A percentile compares a stretch with the other conserved stretches of the same genome.
These are phyloP conservation scores for Myxozyma monticola DNA, from an alignment of 805 yeast genomes.

Conservation along the genomic window DNA sequence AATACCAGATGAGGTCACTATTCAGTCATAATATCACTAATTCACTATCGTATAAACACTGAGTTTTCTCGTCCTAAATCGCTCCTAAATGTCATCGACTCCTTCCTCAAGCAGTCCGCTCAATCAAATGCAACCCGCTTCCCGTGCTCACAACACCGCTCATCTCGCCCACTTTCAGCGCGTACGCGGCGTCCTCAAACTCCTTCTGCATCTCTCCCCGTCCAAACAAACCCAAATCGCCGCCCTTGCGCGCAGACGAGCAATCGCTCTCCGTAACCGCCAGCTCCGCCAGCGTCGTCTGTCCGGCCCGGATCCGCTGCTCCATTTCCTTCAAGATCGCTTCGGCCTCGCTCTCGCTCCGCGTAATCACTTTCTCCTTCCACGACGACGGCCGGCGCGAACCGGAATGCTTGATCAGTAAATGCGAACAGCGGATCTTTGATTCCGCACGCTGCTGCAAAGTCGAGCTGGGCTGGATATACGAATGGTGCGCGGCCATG, in stretches of 20 bases:
- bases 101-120: slow-evolving; percentile 66
- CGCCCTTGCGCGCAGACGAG: slow-evolving; percentile 79
- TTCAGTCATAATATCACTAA: neutral
- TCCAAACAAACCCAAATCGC: slow-evolving; percentile 88
- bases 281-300: slow-evolving; percentile 62
- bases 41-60: neutral
- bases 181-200: slow-evolving; percentile 86
- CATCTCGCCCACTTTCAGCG: slow-evolving; percentile 75
- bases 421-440: slow-evolving; percentile 76
- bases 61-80: too few relatives aligned
- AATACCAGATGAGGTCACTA: too few relatives aligned
- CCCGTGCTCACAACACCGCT: slow-evolving; percentile 84
- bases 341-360: slow-evolving; percentile 77
- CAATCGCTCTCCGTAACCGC: slow-evolving; percentile 88
- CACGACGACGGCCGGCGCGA: slow-evolving; percentile 91
- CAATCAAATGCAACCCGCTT: slow-evolving; percentile 86
- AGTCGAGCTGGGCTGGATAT: slow-evolving; percentile 31
- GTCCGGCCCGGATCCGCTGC: slow-evolving; percentile 62
- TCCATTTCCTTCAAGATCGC: slow-evolving; percentile 59
- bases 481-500: slow-evolving; percentile 45
- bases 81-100: too few relatives aligned
- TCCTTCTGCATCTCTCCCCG: slow-evolving; percentile 94
- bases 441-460: slow-evolving; percentile 41
- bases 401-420: slow-evolving; percentile 77
- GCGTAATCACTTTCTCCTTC: slow-evolving; percentile 74